These are phyloP conservation scores for Obelidium mucronatum DNA, from an alignment of 192 early-diverging fungal genomes.

Conservation along the genomic window DNA sequence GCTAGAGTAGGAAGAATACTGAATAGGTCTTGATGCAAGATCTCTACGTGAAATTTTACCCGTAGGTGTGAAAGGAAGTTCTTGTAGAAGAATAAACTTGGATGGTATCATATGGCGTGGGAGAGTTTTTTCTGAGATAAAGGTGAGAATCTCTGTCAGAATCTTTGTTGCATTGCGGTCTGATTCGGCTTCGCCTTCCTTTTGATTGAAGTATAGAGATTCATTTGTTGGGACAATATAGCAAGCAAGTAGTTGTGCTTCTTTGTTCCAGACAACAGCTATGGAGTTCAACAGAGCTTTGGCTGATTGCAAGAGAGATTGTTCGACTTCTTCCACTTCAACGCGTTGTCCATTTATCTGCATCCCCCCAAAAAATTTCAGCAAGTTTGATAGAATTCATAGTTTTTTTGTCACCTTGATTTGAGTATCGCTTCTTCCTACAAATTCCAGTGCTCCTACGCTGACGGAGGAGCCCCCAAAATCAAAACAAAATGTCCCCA, in stretches of 20 bases:
- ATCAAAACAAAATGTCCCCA: background rate
- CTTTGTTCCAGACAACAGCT: conserved; percentile 25
- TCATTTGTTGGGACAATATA: conserved; percentile 18
- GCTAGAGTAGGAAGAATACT: background rate
- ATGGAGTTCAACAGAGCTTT: background rate
- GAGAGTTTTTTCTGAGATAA: background rate
- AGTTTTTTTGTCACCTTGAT: no score
- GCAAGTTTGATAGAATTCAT: no score
- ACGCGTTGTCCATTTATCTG: conserved; percentile 30
- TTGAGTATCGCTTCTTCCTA: conserved; percentile 34
- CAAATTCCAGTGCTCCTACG: conserved; percentile 12
- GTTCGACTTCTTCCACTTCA: conserved; percentile 38
- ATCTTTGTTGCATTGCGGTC: background rate
- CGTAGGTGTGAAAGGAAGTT: conserved; percentile 14
- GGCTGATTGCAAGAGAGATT: background rate
- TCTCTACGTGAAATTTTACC: conserved; percentile 25
- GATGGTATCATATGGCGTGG: conserved; percentile 34
- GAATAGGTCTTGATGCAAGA: conserved; percentile 6
- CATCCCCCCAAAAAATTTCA: no score
- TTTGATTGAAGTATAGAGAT: background rate
- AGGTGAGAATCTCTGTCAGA: conserved; percentile 1
- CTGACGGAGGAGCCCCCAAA: background rate
- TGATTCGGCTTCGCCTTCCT: background rate
- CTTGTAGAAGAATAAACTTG: conserved; percentile 6
- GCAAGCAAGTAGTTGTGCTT: conserved; percentile 6